Conservation (phyloP, 495 filamentous ascomycete genomes). For the Aspergillus steynii region DNA sequence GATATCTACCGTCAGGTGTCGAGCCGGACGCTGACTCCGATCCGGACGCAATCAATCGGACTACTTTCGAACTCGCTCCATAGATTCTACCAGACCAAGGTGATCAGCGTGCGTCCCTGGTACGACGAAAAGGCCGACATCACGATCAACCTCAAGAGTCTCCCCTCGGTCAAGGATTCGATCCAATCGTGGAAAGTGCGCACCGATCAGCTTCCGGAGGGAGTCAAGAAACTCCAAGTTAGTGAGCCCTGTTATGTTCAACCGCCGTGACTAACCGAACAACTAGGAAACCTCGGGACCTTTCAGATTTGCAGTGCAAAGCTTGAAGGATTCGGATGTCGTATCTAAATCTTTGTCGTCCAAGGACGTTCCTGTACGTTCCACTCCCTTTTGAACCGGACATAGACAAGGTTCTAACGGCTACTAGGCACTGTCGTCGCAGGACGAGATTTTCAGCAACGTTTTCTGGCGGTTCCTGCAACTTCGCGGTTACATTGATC, state of each 20-base stretch:
- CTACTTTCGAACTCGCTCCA: conserved; percentile 76
- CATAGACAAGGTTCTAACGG: conserved; percentile 4
- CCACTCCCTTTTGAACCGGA: not conserved
- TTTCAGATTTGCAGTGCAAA: conserved; percentile 48
- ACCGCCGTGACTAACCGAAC: conserved; percentile 6
- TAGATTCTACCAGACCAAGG: conserved; percentile 74
- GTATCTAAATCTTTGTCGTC: conserved; percentile 60
- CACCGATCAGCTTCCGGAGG: conserved; percentile 47
- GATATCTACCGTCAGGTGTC: conserved; percentile 80
- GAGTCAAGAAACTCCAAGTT: conserved; percentile 41
- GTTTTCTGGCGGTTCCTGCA: conserved; percentile 86
- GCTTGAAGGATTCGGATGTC: conserved; percentile 66
- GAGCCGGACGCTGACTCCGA: conserved; percentile 63
- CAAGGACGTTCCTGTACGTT: conserved; percentile 38
- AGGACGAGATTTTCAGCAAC: conserved; percentile 74
- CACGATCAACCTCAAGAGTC: conserved; percentile 64
- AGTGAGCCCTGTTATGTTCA: conserved; percentile 10
- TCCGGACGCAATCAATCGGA: conserved; percentile 72
- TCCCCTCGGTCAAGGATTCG: conserved; percentile 58
- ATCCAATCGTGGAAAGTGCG: conserved; percentile 75
- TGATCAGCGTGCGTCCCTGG: conserved; percentile 78
- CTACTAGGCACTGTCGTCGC: conserved; percentile 43
- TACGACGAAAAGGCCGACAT: conserved; percentile 69
- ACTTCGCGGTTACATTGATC: conserved; percentile 79
- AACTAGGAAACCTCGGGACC: conserved; percentile 31